A percentile compares a stretch with the other conserved stretches of the same genome.
Evolutionary conservation across 176 grass and related monocot genomes (phyloP).

Genomic region (Aechmea fasciata): DNA sequence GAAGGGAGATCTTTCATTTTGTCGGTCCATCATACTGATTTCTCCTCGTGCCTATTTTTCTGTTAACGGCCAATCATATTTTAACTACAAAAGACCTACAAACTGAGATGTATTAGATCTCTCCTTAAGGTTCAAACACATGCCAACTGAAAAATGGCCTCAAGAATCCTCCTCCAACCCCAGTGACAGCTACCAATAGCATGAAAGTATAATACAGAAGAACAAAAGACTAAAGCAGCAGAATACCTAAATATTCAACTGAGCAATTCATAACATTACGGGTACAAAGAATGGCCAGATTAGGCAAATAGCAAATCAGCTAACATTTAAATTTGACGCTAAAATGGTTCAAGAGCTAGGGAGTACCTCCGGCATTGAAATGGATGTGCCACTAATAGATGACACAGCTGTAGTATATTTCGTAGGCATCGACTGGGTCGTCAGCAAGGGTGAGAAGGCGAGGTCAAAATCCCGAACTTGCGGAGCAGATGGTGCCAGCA

Average conservation of each 20-base stretch:
- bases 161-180: too few relatives aligned
- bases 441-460: slow-evolving; percentile 48
- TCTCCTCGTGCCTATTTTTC: too few relatives aligned
- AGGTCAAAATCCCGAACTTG: slow-evolving; percentile 76
- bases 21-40: too few relatives aligned
- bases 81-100: too few relatives aligned
- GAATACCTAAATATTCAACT: neutral
- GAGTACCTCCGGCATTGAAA: slow-evolving; percentile 75
- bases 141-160: too few relatives aligned
- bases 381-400: slow-evolving; percentile 52
- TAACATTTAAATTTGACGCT: neutral
- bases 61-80: too few relatives aligned
- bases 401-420: slow-evolving; percentile 59
- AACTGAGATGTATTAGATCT: too few relatives aligned
- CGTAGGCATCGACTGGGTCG: slow-evolving; percentile 50
- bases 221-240: neutral
- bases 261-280: neutral
- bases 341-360: neutral
- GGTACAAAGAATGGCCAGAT: neutral
- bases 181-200: too few relatives aligned
- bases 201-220: too few relatives aligned
- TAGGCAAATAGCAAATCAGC: neutral
- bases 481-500: slow-evolving; percentile 56
- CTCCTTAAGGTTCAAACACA: too few relatives aligned
- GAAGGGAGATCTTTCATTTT: too few relatives aligned